Evolutionary conservation across 768 basidiomycete species (phyloP), one percentile per base, ranked within the genome.

Genomic region (Rubroboletus satanas): DNA sequence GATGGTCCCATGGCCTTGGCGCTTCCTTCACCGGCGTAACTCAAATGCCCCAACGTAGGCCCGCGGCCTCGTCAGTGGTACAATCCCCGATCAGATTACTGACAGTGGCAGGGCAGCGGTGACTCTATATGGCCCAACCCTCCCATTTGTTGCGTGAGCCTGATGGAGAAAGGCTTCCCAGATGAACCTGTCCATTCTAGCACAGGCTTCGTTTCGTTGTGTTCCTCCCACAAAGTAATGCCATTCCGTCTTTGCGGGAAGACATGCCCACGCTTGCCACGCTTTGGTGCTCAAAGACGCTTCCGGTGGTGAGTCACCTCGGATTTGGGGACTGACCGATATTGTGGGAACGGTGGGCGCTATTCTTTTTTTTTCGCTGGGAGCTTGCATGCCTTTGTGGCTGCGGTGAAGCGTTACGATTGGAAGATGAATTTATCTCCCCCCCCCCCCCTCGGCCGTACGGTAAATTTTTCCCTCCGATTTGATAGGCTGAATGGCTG

Each of bases 351-450:
- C 26, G 23, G 38, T 48, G 15, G 33, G 38, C 28, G 38, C 21
- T 47, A 29, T 43, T 47, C 21, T 35, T 29, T 33, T 46, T 26
- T 26, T 26, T 26, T 26, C 26, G 26, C 26, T 26, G 26, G 55
- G 56, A 58, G 21, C 36, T 42, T 23, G 10, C 28, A 3, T 31
- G 38, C 17, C 56, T 17, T 52, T 39, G 35, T 61, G 51, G 44
- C 49, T n/a, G n/a, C 41, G 3, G 36, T 43, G 57, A 51, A 54
- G 54, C 43, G n/a, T 52, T 37, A 49, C 54, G 35, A 33, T 21
- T 35, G 11, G 47, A 29, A 45, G 29, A 52, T 44, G 51, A 21
- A 32, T 33, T 42, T 15, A 7, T 42, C 11, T 15, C 36, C 0
- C 38, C n/a, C 17, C 36, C 0, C 38, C n/a, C 17, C 36, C 17